A percentile compares a stretch with the other conserved stretches of the same genome.
Conservation (phyloP, 352 stramenopile species). For the Elongisporangium prolatum region DNA sequence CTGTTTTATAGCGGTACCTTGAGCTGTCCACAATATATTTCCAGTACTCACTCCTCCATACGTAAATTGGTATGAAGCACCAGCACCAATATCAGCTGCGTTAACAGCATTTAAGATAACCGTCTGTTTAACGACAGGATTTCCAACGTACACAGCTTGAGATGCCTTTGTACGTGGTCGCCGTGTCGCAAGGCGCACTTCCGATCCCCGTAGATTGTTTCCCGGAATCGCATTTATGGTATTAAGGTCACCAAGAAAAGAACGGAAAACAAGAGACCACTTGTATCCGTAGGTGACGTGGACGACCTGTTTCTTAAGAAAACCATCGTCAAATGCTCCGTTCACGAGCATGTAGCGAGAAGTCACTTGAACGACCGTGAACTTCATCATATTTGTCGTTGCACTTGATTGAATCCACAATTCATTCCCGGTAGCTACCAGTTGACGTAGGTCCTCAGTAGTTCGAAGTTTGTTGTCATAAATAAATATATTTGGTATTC, state of each 20-base stretch:
- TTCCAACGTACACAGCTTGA: conserved; percentile 45
- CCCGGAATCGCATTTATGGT: conserved; percentile 54
- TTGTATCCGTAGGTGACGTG: conserved; percentile 38
- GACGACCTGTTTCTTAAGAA: conserved; percentile 31
- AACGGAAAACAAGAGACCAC: conserved; percentile 71
- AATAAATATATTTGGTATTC: conserved; percentile 29
- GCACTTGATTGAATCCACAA: conserved; percentile 42
- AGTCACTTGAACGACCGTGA: conserved; percentile 22
- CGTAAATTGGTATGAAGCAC: conserved; percentile 39
- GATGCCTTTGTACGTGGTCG: conserved; percentile 28
- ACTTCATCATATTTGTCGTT: conserved; percentile 44
- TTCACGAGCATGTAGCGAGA: conserved; percentile 36
- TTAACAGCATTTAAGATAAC: conserved; percentile 40
- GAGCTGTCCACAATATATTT: conserved; percentile 35
- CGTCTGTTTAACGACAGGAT: conserved; percentile 45
- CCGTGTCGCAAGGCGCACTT: conserved; percentile 40
- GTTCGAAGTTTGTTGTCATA: conserved; percentile 67
- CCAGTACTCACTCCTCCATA: conserved; percentile 42
- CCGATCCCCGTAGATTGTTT: conserved; percentile 55
- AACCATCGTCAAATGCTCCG: conserved; percentile 34
- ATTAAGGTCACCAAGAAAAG: conserved; percentile 45
- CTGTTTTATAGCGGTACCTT: conserved; percentile 22
- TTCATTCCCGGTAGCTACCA: conserved; percentile 32
- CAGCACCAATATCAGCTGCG: conserved; percentile 13
- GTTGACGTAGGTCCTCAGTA: conserved; percentile 37